Base-by-base conservation (phyloP, 257 asterid species). In the Echium plantagineum region DNA sequence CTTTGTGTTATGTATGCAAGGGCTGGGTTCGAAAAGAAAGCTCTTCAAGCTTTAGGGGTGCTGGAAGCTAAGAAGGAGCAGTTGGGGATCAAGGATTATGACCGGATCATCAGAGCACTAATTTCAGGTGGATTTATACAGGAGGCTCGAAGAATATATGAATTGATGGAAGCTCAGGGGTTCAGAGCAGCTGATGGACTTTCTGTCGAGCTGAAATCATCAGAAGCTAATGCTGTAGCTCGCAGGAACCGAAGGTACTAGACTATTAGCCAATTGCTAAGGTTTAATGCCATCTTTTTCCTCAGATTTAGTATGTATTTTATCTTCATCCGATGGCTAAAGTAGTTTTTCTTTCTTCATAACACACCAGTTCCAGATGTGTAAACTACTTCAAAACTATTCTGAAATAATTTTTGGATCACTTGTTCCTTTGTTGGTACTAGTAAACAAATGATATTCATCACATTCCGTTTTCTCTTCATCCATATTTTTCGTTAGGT, bases 1-100 rank as follows among this genome's bases (percentile, higher is more conserved):
- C 88, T 91, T 42, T 91, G 95, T 69, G 90, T 77, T 55, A 82
- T 91, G 94, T 82, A 88, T 60, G 57, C 87, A 0, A 81, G 73
- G 70, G 76, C 82, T 21, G 78, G 87, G 66, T 65, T 21, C 3
- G 86, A 85, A 74, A 85, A 81, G 75, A 88, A 85, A 79, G 93
- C 90, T 24, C 81, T 88, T 63, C 93, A 91, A 78, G 82, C 89
- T 57, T 70, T 91, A 52, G 90, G 90, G 31, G 94, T 84, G 57
- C 31, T 91, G 72, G 96, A 91, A 82, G 77, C 93, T 1, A 88
- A 84, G 75, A 75, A 67, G 60, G 89, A 84, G 42, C 75, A 75
- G 66, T 64, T 91, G 76, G 80, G 81, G 74, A 9, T 1, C 0
- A 74, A 60, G 15, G 94, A 83, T 18, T 82, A 79, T 31, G 85